Evolutionary conservation across 148 eudicot species (phyloP).

Genomic region (Dianthus caryophyllus): DNA sequence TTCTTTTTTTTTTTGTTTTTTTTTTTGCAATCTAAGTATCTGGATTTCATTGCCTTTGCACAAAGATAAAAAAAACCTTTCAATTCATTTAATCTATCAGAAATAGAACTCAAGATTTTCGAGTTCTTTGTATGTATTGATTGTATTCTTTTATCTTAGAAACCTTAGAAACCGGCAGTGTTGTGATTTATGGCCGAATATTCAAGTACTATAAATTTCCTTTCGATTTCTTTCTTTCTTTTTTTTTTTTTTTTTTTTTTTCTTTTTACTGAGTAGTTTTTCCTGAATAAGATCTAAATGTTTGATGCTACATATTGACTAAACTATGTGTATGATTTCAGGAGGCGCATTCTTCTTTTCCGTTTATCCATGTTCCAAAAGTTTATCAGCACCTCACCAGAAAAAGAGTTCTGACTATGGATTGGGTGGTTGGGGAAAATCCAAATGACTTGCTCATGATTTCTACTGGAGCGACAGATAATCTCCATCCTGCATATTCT

Average conservation of each 20-base stretch:
- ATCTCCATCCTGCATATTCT: slow-evolving; percentile 32
- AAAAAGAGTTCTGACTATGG: slow-evolving; percentile 86
- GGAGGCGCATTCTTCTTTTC: slow-evolving; percentile 81
- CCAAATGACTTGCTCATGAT: slow-evolving; percentile 64
- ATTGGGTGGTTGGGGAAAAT: slow-evolving; percentile 91
- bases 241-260: background rate
- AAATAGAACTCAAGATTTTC: no score
- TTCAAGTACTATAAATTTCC: background rate
- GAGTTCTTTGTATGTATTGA: background rate
- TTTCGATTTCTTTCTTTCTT: background rate
- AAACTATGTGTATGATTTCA: slow-evolving; percentile 31
- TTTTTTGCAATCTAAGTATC: no score
- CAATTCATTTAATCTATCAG: no score
- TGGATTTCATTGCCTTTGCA: no score
- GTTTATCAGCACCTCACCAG: slow-evolving; percentile 56
- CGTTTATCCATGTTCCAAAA: slow-evolving; percentile 78
- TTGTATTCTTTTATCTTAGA: background rate
- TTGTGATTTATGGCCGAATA: no score
- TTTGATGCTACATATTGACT: slow-evolving; percentile 9
- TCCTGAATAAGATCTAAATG: background rate
- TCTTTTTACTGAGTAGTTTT: no score
- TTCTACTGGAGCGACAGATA: slow-evolving; percentile 38
- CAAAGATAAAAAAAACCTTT: no score
- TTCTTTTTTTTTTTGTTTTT: background rate
- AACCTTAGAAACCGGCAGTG: no score